Base-by-base conservation (phyloP, 805 yeast genomes). In the Middelhovenomyces tepae region DNA sequence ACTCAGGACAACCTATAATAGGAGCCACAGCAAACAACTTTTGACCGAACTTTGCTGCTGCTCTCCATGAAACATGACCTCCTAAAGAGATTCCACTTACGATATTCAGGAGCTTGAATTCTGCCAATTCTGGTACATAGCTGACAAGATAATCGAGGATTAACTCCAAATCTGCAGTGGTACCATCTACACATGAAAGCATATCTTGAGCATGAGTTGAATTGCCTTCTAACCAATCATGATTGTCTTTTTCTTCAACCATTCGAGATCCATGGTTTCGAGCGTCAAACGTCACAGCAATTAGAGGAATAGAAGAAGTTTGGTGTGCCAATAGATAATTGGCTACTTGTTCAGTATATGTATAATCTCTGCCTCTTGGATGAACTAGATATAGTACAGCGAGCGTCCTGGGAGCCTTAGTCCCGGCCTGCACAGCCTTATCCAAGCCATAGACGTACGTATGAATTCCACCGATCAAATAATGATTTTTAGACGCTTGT, bases 191-290 rank as follows among this genome's bases (percentile, higher is more conserved):
- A 19, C 56, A 42, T 4, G 74, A 57, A 19, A 62, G 45, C 70
- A 75, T 58, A 43, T 73, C 75, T 35, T 56, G 44, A 1, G 65
- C 75, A 44, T 74, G 78, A n/a, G 60, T 51, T 10, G 40, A 41
- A 46, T 73, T 73, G 2, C 74, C 74, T 3, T 46, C 46, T 1
- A 37, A 40, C 80, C 80, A 74, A 15, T 56, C 54, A 2, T 44
- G 32, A 48, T 71, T 73, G 22, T 53, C 48, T 10, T 20, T 19
- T 3, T 39, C 46, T 27, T 62, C 59, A 4, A 68, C 50, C 7
- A 44, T 32, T 22, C 81, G 55, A 15, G 54, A 54, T 3, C 82
- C 80, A 45, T 75, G 81, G 48, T 75, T 74, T 21, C 76, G 60
- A 38, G 56, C 47, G 44, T 75, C 81, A 40, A 69, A 69, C 0